A percentile compares a stretch with the other conserved stretches of the same genome.
Conservation (phyloP, 345 rosid species). For the Carallia brachiata region DNA sequence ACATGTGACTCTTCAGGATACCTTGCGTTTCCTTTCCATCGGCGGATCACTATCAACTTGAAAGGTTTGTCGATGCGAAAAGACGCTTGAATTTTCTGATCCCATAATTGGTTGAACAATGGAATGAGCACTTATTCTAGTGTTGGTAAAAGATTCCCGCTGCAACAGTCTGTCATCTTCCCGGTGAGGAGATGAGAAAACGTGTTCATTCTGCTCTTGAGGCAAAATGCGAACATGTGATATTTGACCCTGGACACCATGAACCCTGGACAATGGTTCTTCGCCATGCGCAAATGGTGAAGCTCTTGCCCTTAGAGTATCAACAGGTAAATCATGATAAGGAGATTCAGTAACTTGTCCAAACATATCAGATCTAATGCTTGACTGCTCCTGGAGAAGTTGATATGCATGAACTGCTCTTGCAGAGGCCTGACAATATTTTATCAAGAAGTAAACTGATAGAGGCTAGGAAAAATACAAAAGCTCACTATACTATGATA, state of each 20-base stretch:
- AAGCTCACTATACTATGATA: neutral
- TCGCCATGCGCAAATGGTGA: conserved; percentile 53
- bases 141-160: conserved; percentile 43
- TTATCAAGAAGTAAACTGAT: neutral
- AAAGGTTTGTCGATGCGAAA: conserved; percentile 40
- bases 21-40: conserved; percentile 59
- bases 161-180: conserved; percentile 51
- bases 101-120: conserved; percentile 32
- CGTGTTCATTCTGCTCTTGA: conserved; percentile 55
- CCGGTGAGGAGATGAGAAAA: conserved; percentile 47
- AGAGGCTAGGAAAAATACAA: neutral
- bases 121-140: conserved; percentile 39
- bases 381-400: conserved; percentile 59
- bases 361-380: conserved; percentile 45
- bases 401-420: conserved; percentile 65
- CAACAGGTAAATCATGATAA: conserved; percentile 50
- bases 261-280: conserved; percentile 52
- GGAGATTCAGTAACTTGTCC: conserved; percentile 52
- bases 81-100: conserved; percentile 38
- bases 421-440: conserved; percentile 41
- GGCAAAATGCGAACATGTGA: conserved; percentile 55
- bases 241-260: conserved; percentile 49
- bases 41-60: conserved; percentile 38
- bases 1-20: conserved; percentile 14
- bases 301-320: conserved; percentile 49